Percentiles rank a stretch among this genome's conserved stretches.
Conservation (phyloP, 805 yeast genomes). For the Nakazawaea holstii region DNA sequence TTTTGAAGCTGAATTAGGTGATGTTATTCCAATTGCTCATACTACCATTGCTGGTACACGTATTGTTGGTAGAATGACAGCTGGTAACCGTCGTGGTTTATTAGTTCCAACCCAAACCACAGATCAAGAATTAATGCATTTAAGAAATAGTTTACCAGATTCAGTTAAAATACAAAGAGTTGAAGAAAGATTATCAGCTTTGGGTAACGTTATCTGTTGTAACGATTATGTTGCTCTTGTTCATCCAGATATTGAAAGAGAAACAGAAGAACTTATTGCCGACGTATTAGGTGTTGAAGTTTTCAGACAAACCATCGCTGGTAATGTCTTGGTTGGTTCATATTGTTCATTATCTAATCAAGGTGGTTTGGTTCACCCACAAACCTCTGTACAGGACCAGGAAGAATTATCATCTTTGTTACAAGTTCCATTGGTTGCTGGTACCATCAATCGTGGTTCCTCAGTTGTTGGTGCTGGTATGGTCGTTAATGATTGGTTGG, state of each 20-base stretch:
- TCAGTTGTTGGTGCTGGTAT: slow-evolving; percentile 97
- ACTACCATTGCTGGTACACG: slow-evolving; percentile 98
- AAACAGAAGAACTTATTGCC: slow-evolving; percentile 96
- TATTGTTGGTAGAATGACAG: slow-evolving; percentile 96
- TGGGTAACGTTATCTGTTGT: slow-evolving; percentile 97
- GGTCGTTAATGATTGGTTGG: slow-evolving; percentile 97
- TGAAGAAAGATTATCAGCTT: slow-evolving; percentile 93
- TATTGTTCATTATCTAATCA: slow-evolving; percentile 93
- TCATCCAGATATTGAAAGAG: slow-evolving; percentile 98
- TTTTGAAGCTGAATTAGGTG: slow-evolving; percentile 96
- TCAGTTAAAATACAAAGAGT: slow-evolving; percentile 94
- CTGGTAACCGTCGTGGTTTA: slow-evolving; percentile 96
- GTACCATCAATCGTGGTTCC: slow-evolving; percentile 97
- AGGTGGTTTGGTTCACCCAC: slow-evolving; percentile 98
- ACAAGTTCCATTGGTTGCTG: slow-evolving; percentile 98
- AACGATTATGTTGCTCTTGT: slow-evolving; percentile 98
- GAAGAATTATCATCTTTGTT: slow-evolving; percentile 93
- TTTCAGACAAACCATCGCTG: slow-evolving; percentile 97
- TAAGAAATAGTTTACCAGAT: slow-evolving; percentile 95
- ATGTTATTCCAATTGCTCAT: slow-evolving; percentile 92
- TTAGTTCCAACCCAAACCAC: slow-evolving; percentile 97
- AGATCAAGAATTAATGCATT: slow-evolving; percentile 96
- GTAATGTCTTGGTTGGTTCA: slow-evolving; percentile 95
- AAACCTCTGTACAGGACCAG: slow-evolving; percentile 94
- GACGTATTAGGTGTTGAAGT: slow-evolving; percentile 98